Evolutionary conservation across 1,284 basidiomycete genomes (phyloP).

Genomic region (Rhodotorula sp.): DNA sequence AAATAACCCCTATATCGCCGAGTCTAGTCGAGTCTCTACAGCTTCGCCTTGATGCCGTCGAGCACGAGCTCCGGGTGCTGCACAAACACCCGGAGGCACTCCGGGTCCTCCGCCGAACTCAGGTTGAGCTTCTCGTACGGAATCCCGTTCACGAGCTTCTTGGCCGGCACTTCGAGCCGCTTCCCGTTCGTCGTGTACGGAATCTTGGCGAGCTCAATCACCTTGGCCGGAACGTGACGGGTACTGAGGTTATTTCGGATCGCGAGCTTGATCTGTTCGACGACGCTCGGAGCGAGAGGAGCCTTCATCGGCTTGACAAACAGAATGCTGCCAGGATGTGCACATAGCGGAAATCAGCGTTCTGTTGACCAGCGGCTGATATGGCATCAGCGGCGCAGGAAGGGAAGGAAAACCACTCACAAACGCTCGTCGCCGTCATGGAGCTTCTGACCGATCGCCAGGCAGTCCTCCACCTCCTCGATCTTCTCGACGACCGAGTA

Average conservation of each 20-base stretch:
- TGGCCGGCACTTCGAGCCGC: slow-evolving; percentile 69
- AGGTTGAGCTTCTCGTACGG: slow-evolving; percentile 36
- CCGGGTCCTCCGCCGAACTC: slow-evolving; percentile 34
- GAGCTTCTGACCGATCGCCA: slow-evolving; percentile 73
- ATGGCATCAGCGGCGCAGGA: background rate
- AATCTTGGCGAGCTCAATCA: slow-evolving; percentile 28
- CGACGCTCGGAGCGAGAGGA: slow-evolving; percentile 58
- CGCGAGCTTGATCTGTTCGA: slow-evolving; percentile 50
- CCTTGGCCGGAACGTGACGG: slow-evolving; percentile 36
- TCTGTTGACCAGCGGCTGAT: background rate
- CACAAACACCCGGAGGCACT: slow-evolving; percentile 34
- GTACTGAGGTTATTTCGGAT: slow-evolving; percentile 34
- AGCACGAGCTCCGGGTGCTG: slow-evolving; percentile 34
- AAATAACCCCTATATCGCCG: too few species aligned
- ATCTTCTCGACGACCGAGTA: slow-evolving; percentile 70
- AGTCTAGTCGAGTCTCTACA: slow-evolving; percentile 6
- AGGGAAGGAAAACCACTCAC: slow-evolving; percentile 1
- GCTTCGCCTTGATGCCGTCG: slow-evolving; percentile 23
- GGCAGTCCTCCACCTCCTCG: slow-evolving; percentile 38
- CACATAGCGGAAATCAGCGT: background rate
- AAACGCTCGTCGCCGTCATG: slow-evolving; percentile 75
- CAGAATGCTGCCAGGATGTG: slow-evolving; percentile 52
- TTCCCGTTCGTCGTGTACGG: slow-evolving; percentile 79
- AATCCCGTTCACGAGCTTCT: slow-evolving; percentile 59
- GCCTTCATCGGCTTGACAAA: slow-evolving; percentile 70